Base-by-base conservation (phyloP, 768 basidiomycete species). In the Lentinula edodes region DNA sequence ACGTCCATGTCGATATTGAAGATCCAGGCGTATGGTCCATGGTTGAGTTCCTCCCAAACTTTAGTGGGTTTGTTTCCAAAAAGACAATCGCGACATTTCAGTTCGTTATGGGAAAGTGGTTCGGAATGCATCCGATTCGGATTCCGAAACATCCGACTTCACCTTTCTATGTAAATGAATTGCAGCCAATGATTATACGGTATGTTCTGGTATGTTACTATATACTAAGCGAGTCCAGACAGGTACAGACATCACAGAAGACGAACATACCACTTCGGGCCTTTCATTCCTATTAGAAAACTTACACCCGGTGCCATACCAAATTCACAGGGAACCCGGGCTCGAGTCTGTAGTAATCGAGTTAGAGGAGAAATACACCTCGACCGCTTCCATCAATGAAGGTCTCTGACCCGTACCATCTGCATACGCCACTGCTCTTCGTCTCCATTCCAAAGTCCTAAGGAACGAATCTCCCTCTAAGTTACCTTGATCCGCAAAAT, bases 321-420 rank as follows among this genome's bases (percentile, higher is more conserved):
- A n/a, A n/a, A n/a, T n/a, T n/a, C n/a, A n/a, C n/a, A n/a, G n/a
- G n/a, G n/a, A n/a, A n/a, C n/a, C n/a, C n/a, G n/a, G n/a, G n/a
- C n/a, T n/a, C n/a, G n/a, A n/a, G n/a, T n/a, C n/a, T n/a, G n/a
- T n/a, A n/a, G n/a, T n/a, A n/a, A n/a, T n/a, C n/a, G n/a, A n/a
- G n/a, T n/a, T n/a, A n/a, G n/a, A n/a, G n/a, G n/a, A 28, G 18
- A 56, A 56, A 56, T 56, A 56, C 20, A 56, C 55, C 38, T 56
- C 55, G 15, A 56, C 55, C 3, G 55, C 55, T 9, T 42, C 55
- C 55, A 56, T 56, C 41, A 56, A 56, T 18, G 55, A 56, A 6
- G 55, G 55, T 43, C 41, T 43, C 28, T 56, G 55, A 12, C 55
- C 55, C 4, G 39, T 56, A 34, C 18, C 43, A 38, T 56, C 55